A percentile compares a stretch with the other conserved stretches of the same genome.
These are phyloP conservation scores for Scheffersomyces ergatensis DNA, from an alignment of 805 yeast genomes.

Conservation along the genomic window DNA sequence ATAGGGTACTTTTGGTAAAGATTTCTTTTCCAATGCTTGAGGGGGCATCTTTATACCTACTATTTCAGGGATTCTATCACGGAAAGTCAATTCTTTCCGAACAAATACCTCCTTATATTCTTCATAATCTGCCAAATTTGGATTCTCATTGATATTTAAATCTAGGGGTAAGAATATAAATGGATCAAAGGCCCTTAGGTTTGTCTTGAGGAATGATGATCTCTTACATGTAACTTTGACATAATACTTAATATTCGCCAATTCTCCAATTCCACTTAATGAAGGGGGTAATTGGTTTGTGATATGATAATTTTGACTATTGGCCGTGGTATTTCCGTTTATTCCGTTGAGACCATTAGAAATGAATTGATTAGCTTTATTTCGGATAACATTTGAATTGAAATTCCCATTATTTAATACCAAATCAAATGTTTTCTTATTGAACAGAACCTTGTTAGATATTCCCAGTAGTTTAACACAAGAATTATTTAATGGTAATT, in stretches of 20 bases:
- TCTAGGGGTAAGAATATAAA: slow-evolving; percentile 55
- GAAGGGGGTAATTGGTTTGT: slow-evolving; percentile 33
- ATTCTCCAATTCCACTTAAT: slow-evolving; percentile 25
- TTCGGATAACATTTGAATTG: slow-evolving; percentile 11
- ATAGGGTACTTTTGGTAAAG: slow-evolving; percentile 15
- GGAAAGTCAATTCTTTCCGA: slow-evolving; percentile 39
- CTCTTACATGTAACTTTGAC: slow-evolving; percentile 61
- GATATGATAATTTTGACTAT: slow-evolving; percentile 18
- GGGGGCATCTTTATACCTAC: slow-evolving; percentile 33
- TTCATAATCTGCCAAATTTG: slow-evolving; percentile 16
- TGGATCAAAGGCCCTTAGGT: slow-evolving; percentile 46
- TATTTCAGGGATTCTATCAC: slow-evolving; percentile 41
- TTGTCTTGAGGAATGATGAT: slow-evolving; percentile 46
- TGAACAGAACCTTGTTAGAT: slow-evolving; percentile 31
- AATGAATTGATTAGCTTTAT: slow-evolving; percentile 15
- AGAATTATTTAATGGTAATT: slow-evolving; percentile 40
- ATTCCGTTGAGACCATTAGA: background rate
- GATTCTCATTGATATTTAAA: slow-evolving; percentile 21
- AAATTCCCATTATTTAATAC: slow-evolving; percentile 34
- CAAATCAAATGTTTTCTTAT: slow-evolving; percentile 24
- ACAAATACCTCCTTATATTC: slow-evolving; percentile 44
- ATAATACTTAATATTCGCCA: slow-evolving; percentile 48
- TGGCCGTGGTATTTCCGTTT: background rate
- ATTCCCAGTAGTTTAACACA: slow-evolving; percentile 36
- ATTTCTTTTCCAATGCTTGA: slow-evolving; percentile 13